phyloP scores from a whole-genome alignment of 805 yeast genomes.

The Kodamaea nitidulidarum region DNA sequence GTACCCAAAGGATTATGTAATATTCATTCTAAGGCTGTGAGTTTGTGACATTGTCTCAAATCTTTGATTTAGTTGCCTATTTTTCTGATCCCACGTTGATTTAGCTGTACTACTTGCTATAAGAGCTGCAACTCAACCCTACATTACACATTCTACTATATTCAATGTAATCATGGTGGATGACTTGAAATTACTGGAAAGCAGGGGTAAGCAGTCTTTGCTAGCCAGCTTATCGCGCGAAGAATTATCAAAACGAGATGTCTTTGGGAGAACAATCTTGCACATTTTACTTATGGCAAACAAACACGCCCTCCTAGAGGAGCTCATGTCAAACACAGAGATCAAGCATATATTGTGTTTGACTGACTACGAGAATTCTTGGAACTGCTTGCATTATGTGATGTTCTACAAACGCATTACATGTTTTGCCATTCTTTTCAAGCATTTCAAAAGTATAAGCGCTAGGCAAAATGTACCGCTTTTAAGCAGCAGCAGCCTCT shows the following conservation, averaged over 20 bases:
- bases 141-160: neutral
- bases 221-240: conserved; percentile 24
- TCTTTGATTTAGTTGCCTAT: too few species aligned
- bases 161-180: conserved; percentile 1
- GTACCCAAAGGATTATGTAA: too few species aligned
- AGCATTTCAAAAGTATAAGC: conserved; percentile 17
- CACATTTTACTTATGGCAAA: conserved; percentile 53
- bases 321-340: conserved; percentile 45
- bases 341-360: conserved; percentile 37
- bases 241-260: conserved; percentile 50
- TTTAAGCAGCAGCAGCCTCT: conserved; percentile 17
- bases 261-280: conserved; percentile 66
- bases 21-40: too few species aligned
- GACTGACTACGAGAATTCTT: conserved; percentile 71
- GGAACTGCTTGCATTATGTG: conserved; percentile 77
- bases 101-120: neutral
- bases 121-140: neutral
- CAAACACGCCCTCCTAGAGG: conserved; percentile 42
- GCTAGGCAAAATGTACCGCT: conserved; percentile 15
- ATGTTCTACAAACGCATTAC: conserved; percentile 53
- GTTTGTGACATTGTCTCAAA: too few species aligned
- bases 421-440: conserved; percentile 44
- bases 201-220: neutral
- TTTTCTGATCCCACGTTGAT: conserved; percentile 3
- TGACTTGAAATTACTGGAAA: too few species aligned